phyloP scores from a whole-genome alignment of 768 basidiomycete genomes.

The Suillus americanus region DNA sequence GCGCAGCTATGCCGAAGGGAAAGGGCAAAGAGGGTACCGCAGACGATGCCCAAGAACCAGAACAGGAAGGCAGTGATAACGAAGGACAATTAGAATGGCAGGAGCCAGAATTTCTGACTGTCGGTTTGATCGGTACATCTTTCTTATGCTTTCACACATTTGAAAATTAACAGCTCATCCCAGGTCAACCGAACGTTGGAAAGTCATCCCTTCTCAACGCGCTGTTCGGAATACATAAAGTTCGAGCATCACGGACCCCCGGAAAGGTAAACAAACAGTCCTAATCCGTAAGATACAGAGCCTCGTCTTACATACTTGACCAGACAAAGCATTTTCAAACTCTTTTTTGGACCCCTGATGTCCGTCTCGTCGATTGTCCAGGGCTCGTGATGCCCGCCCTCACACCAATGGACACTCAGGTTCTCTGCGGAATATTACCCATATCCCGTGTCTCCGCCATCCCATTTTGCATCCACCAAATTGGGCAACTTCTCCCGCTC shows the following conservation, averaged over 20 bases:
- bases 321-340: slow-evolving; percentile 97
- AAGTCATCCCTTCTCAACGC: slow-evolving; percentile 94
- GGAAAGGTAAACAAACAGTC: slow-evolving; percentile 59
- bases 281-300: not conserved
- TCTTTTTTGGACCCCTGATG: slow-evolving; percentile 80
- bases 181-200: slow-evolving; percentile 94
- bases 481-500: slow-evolving; percentile 68
- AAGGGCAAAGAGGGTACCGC: slow-evolving; percentile 13
- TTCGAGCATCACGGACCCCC: slow-evolving; percentile 81
- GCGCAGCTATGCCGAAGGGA: slow-evolving; percentile 36
- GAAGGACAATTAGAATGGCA: slow-evolving; percentile 19
- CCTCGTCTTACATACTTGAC: not conserved
- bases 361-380: slow-evolving; percentile 93
- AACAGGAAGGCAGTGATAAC: slow-evolving; percentile 19
- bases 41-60: slow-evolving; percentile 26
- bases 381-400: slow-evolving; percentile 89
- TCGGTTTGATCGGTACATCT: slow-evolving; percentile 73
- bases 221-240: slow-evolving; percentile 75
- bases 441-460: slow-evolving; percentile 85
- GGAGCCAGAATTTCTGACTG: slow-evolving; percentile 65
- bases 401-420: slow-evolving; percentile 79
- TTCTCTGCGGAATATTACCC: slow-evolving; percentile 68
- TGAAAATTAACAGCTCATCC: not conserved
- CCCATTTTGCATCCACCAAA: slow-evolving; percentile 77
- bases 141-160: not conserved